Evolutionary conservation across 208 protist genomes (phyloP), one percentile per base, ranked within the genome.

Genomic region (Jaenimonas drosophilae): DNA sequence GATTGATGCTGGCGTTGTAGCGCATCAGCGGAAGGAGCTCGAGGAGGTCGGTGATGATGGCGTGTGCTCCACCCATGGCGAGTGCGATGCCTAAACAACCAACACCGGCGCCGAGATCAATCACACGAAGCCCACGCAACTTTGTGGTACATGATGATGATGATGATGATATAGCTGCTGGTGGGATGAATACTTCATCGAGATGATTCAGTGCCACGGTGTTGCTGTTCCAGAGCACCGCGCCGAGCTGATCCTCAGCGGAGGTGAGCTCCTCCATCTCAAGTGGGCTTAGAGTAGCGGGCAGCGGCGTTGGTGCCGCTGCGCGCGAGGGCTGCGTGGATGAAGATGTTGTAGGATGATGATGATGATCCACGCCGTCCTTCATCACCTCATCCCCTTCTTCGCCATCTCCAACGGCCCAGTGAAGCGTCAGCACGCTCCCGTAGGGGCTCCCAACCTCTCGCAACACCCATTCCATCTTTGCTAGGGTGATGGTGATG

Each of bases 211-310:
- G 57, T 1, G 79, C 78, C 19, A 71, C 70, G 11, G 41, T 67
- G 54, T 94, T 94, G 66, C 81, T 89, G 54, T 94, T 94, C 82
- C 86, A 94, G 42, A 94, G 56, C 23, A 94, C 86, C 0, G 86
- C 68, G 16, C 86, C 86, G 16, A 94, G 74, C 49, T 88, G 81
- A 40, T 90, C 86, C 50, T 88, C 78, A 1, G 86, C 77, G 26
- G 54, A 65, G 45, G 88, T 78, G 48, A 94, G 52, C 38, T 62
- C 53, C n/a, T n/a, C n/a, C 29, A 63, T 51, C 48, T 76, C 56
- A 42, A 76, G n/a, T n/a, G n/a, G n/a, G n/a, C n/a, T n/a, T n/a
- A n/a, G n/a, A n/a, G n/a, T n/a, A n/a, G n/a, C n/a, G n/a, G n/a
- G n/a, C n/a, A n/a, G n/a, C n/a, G n/a, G n/a, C n/a, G n/a, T n/a